Evolutionary conservation across 768 basidiomycete species (phyloP), one percentile per base, ranked within the genome.

Genomic region (Favolaschia claudopus): DNA sequence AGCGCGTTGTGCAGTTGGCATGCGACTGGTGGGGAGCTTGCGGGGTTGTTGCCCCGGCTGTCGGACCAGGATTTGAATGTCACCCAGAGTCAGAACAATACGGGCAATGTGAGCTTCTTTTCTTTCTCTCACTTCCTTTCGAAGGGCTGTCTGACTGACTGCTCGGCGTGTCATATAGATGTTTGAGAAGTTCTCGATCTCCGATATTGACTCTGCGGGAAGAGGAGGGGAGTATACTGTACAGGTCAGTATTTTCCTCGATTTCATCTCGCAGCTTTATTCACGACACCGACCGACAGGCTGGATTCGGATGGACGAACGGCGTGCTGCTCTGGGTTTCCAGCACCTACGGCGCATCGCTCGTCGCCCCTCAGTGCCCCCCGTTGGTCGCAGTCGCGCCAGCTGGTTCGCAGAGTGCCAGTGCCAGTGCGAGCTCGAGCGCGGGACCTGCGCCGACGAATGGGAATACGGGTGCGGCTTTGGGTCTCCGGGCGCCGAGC

Each of bases 1-100:
- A 89, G 93, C 61, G 86, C 86, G 1, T 82, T 96, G 60, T 97
- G 96, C 73, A 93, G 92, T 64, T 98, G 96, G 92, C 84, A 88
- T 64, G 88, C 92, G 13, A 97, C 95, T 0, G 96, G 96, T 31
- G 96, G 96, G 6, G 87, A 87, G 4, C 91, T 98, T 39, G 80
- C 85, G 0, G 83, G 82, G 15, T 19, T 94, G 34, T 74, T 96
- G 4, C 82, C 89, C 20, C 84, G 86, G 56, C 79, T 96, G 22
- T 84, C 94, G 1, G 80, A 86, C 62, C 73, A 79, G 15, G 85
- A 90, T 70, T 80, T 95, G 54, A 89, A 91, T 63, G 77, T 89
- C 9, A 92, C 88, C 0, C 71, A 78, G 67, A 91, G 89, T 49
- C 65, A 82, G 33, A 81, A 76, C 67, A 91, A 91, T 72, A 89